A percentile compares a stretch with the other conserved stretches of the same genome.
These are phyloP conservation scores for Mucor mucedo DNA, from an alignment of 371 early-diverging fungal species.

Conservation along the genomic window DNA sequence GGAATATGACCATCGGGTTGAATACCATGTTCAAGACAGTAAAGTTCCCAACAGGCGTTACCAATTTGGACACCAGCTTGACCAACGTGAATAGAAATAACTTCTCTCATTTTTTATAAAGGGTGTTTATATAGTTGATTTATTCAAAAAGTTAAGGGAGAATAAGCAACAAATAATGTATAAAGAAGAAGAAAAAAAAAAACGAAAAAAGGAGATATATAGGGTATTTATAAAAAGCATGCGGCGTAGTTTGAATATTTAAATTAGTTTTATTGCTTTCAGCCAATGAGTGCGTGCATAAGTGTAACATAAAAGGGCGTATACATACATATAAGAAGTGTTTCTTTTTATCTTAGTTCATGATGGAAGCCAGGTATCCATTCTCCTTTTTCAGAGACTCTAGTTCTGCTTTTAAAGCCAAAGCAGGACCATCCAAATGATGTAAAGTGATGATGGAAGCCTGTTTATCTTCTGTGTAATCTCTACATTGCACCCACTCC, in stretches of 20 bases:
- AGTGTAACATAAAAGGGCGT: neutral
- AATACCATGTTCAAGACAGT: conserved; percentile 98
- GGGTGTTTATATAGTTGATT: conserved; percentile 19
- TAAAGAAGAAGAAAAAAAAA: conserved; percentile 3
- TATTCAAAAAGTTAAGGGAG: conserved; percentile 35
- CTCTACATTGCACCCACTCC: conserved; percentile 72
- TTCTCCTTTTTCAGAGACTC: conserved; percentile 18
- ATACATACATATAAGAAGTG: neutral
- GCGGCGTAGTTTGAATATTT: neutral
- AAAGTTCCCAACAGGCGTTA: conserved; percentile 99
- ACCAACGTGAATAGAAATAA: conserved; percentile 97
- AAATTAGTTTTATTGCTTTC: neutral
- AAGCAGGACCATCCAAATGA: conserved; percentile 45
- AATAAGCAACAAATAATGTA: conserved; percentile 24
- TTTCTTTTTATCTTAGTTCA: neutral
- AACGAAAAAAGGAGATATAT: neutral
- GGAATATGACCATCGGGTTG: conserved; percentile 95
- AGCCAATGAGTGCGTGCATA: neutral
- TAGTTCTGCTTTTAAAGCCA: conserved; percentile 43
- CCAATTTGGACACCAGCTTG: conserved; percentile 99
- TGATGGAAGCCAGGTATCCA: conserved; percentile 7
- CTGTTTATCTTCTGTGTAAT: conserved; percentile 79
- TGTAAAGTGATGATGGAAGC: conserved; percentile 46
- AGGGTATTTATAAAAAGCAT: conserved; percentile 3
- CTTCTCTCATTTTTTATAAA: conserved; percentile 87